Base-by-base conservation (phyloP, 1,284 basidiomycete genomes). In the Rhodotorula sp. region DNA sequence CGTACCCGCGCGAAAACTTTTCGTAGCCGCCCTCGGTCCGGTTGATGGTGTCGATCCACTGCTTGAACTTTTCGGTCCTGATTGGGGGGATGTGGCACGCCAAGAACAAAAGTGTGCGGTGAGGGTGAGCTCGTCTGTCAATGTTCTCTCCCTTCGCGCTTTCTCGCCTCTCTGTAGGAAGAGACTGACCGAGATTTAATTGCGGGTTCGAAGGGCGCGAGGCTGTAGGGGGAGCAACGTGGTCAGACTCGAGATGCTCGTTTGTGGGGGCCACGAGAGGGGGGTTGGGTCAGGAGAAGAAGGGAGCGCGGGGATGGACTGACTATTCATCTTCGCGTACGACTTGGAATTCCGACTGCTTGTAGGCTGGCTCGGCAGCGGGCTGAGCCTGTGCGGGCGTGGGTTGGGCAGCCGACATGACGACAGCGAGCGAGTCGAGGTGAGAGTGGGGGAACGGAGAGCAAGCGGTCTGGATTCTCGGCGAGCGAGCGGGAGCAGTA, bases 11-110 rank as follows among this genome's bases (percentile, higher is more conserved):
- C 5, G 92, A 90, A 81, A 98, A 99, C 14, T 84, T 83, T 66
- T 94, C 93, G 78, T 94, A 91, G 48, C 95, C 93, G 57, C 92
- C 92, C 83, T 97, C 94, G 74, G 87, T 81, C 62, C 86, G 73
- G 57, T 89, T 84, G 79, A 97, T 92, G 62, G 82, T 83, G 76
- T 89, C 84, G 77, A 90, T 89, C 87, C 90, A 91, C 76, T 87
- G 84, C 68, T 87, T 85, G 83, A 89, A 95, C 58, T 83, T 82
- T 59, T 87, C 85, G 81, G 92, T 87, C 61, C 93, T 87, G 75
- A 14, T 43, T 43, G 31, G 43, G 28, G 5, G 15, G 45, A 12
- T 18, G 26, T 18, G 47, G 12, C 12, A 43, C 38, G 12, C 38
- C 38, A 43, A 43, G 38, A 14, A 7, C 8, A 43, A 14, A 12